Percentiles rank a stretch among this genome's conserved stretches.
phyloP scores from a whole-genome alignment of 139 green algal species.

The Haematococcus lacustris region DNA sequence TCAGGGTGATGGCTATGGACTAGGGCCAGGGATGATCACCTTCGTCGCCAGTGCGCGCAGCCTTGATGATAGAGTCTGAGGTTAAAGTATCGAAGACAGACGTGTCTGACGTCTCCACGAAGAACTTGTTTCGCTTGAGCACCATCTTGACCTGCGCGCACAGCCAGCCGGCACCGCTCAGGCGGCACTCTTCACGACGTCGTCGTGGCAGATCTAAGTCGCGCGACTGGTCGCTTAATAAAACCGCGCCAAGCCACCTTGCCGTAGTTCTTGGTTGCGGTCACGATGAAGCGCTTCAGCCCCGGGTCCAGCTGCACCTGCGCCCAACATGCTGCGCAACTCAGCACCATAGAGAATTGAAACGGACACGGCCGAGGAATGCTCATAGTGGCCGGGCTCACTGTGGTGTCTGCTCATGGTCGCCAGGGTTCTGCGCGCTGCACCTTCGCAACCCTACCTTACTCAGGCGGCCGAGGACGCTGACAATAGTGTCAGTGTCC shows the following conservation, averaged over 20 bases:
- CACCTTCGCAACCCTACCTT: too few species aligned
- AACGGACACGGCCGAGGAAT: too few species aligned
- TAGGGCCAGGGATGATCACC: too few species aligned
- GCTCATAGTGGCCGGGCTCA: too few species aligned
- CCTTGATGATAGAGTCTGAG: constrained; percentile 14
- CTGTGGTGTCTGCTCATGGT: too few species aligned
- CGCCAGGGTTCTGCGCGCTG: too few species aligned
- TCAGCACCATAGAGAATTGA: neutral
- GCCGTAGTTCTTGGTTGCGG: constrained; percentile 92
- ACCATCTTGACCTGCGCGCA: constrained; percentile 86
- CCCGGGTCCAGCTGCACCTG: constrained; percentile 58
- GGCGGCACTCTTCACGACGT: neutral
- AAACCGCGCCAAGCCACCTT: constrained; percentile 54
- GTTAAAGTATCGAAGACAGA: constrained; percentile 55
- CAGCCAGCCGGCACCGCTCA: neutral
- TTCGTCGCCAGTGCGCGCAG: constrained; percentile 12
- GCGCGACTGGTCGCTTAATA: too few species aligned
- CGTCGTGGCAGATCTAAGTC: too few species aligned
- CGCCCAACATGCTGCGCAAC: neutral
- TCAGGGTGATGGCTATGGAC: too few species aligned
- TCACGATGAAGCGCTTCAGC: constrained; percentile 74
- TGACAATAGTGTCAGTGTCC: constrained; percentile 84
- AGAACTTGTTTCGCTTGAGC: constrained; percentile 90
- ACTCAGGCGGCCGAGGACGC: constrained; percentile 68
- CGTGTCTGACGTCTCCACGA: constrained; percentile 79